phyloP scores from a whole-genome alignment of 2,329 filamentous ascomycete species.

The Aschersonia sp. region DNA sequence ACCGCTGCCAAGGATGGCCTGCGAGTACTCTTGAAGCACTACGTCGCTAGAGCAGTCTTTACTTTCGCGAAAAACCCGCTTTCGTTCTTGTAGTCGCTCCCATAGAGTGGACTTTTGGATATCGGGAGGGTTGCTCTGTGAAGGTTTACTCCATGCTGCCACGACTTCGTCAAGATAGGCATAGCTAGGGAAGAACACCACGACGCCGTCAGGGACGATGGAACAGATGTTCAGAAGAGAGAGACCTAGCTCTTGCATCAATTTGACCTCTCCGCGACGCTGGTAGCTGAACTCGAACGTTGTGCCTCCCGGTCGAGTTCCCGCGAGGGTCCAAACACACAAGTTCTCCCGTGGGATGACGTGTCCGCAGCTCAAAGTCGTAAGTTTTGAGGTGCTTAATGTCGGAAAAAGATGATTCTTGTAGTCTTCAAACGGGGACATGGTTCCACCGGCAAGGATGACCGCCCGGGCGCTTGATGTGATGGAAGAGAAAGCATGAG shows the following conservation, averaged over 20 bases:
- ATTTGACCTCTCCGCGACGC: slow-evolving; percentile 51
- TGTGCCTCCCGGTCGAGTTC: slow-evolving; percentile 23
- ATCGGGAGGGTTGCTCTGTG: slow-evolving; percentile 8
- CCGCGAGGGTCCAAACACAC: slow-evolving; percentile 57
- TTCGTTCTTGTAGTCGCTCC: slow-evolving; percentile 41
- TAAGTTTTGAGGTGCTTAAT: slow-evolving; percentile 46
- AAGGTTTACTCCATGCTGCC: slow-evolving; percentile 36
- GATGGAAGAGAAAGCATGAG: slow-evolving; percentile 79
- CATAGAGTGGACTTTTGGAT: slow-evolving; percentile 31
- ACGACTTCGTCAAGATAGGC: slow-evolving; percentile 70
- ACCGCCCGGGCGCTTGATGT: slow-evolving; percentile 75
- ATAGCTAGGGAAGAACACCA: slow-evolving; percentile 94
- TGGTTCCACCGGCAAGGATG: slow-evolving; percentile 85
- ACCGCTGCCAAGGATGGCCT: slow-evolving; percentile 40
- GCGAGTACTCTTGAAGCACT: slow-evolving; percentile 57
- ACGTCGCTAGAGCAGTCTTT: slow-evolving; percentile 48
- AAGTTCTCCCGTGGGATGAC: slow-evolving; percentile 77
- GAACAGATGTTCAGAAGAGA: slow-evolving; percentile 58
- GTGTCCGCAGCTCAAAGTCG: slow-evolving; percentile 82
- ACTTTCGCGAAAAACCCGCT: slow-evolving; percentile 46
- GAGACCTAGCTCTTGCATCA: slow-evolving; percentile 61
- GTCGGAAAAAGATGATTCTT: slow-evolving; percentile 73
- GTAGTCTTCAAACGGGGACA: slow-evolving; percentile 95
- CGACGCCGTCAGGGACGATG: slow-evolving; percentile 72
- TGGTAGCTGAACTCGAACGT: slow-evolving; percentile 81